Evolutionary conservation across 2,329 filamentous ascomycete species (phyloP), one percentile per base, ranked within the genome.

Genomic region (Colletotrichum lini): DNA sequence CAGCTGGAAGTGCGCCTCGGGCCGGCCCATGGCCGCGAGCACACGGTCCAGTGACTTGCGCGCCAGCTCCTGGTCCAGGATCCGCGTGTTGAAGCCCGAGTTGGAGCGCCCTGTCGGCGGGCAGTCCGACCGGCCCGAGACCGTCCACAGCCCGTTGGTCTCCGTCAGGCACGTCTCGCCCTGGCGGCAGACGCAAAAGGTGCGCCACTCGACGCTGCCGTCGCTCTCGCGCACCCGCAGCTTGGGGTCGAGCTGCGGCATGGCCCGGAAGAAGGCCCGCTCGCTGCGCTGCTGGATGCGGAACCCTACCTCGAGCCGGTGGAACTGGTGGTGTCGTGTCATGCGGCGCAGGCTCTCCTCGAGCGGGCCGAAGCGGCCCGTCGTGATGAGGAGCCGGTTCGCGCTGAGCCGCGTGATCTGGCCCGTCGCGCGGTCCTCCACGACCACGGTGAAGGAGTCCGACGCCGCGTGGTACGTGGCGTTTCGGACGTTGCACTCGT

Each of bases 141-240:
- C 53, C 2, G 53, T 56, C 53, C 53, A 56, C 8, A 56, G 30
- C 18, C 53, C 53, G 16, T 56, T 56, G 30, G 53, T 56, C 18
- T 56, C 30, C 8, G 53, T 56, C 26, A 56, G 53, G 18, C 53
- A 56, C 16, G 53, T 56, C 30, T 56, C 53, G 16, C 53, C 53
- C 18, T 56, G 18, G 30, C 53, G 53, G 53, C 53, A 56, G 53
- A 56, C 53, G 30, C 53, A 56, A 21, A 56, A 56, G 10, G 53
- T 56, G 9, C 53, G 53, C 53, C 53, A 56, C 53, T 56, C 53
- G 30, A 56, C 53, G 16, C 53, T 56, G 53, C 53, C 53, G 53
- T 56, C 53, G 35, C 53, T 56, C 30, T 56, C 53, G 1, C 53
- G 53, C 18, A 56, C 53, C 8, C 53, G 53, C 18, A 56, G 9